Percentiles rank a stretch among this genome's conserved stretches.
Evolutionary conservation across 1,139 yeast species (phyloP).

Genomic region (Diutina mesorugosa): DNA sequence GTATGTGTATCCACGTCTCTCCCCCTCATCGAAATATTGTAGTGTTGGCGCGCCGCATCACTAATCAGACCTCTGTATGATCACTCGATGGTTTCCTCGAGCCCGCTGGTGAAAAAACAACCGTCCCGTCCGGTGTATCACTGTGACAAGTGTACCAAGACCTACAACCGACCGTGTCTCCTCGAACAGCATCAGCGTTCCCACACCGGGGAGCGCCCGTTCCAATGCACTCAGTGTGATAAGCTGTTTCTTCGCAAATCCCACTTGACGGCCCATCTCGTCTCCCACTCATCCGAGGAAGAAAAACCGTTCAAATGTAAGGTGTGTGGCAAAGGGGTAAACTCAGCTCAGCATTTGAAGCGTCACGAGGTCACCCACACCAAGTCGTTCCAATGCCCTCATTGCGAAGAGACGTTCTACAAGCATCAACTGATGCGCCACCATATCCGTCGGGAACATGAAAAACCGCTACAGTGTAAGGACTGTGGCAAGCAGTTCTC

Average conservation of each 20-base stretch:
- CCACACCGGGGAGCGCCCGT: constrained; percentile 75
- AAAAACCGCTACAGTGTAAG: constrained; percentile 37
- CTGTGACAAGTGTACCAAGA: constrained; percentile 54
- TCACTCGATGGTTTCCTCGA: not conserved
- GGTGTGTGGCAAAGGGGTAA: constrained; percentile 73
- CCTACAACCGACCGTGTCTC: constrained; percentile 71
- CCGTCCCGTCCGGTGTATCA: constrained; percentile 27
- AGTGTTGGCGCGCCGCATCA: not conserved
- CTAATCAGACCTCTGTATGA: not conserved
- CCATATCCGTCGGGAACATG: constrained; percentile 57
- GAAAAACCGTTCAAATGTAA: constrained; percentile 68
- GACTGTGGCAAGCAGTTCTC: constrained; percentile 46
- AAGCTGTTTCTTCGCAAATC: constrained; percentile 62
- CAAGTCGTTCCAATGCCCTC: constrained; percentile 55
- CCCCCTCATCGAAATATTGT: too few relatives aligned
- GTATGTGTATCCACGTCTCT: too few relatives aligned
- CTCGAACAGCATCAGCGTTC: constrained; percentile 70
- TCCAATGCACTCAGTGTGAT: constrained; percentile 51
- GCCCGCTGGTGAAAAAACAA: not conserved
- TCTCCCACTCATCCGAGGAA: constrained; percentile 43
- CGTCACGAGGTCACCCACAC: constrained; percentile 76
- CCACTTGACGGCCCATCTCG: constrained; percentile 63
- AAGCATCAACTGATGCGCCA: constrained; percentile 71
- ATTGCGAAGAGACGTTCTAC: constrained; percentile 56
- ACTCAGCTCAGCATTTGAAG: constrained; percentile 66